Base-by-base conservation (phyloP, 129 eudicot species). In the sunflower (Helianthus annuus) region DNA sequence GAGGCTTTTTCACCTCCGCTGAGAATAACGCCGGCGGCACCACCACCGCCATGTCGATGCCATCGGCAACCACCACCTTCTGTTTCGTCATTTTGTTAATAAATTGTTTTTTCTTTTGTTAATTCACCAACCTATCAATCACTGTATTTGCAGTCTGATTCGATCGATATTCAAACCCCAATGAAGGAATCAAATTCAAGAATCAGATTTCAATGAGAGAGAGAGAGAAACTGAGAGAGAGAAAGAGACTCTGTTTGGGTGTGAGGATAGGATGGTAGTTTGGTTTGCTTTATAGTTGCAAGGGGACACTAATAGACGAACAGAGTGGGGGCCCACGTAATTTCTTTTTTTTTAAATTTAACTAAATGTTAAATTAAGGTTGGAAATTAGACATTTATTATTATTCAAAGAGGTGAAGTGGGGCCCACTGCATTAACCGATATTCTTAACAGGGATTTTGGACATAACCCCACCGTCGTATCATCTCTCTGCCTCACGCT, bases 1-100 rank as follows among this genome's bases (percentile, higher is more conserved):
- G 91, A 12, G 98, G 98, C 65, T 88, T 94, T 70, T 83, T 92
- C 39, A 66, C 80, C 44, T 86, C 88, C 68, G 86, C 4, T 34
- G 81, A 29, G 70, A 85, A 83, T 3, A 81, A 58, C 6, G 87
- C 62, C 39, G 76, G 81, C 1, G 88, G 71, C 16, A 85, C 85
- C 62, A 75, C 83, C 52, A 76, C 76, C 15, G 86, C 79, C 85
- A 74, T 59, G 58, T 85, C 77, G 24, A 78, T 68, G 0, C 75
- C 83, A 17, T 82, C 95, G 0, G 87, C 73, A 32, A 82, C 90
- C 48, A 87, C 68, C 84, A 85, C 85, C 72, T 85, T 89, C 55
- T 93, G 94, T 59, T 86, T 87, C 9, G 95, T 85, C 98, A 93
- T 89, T 40, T 55, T 76, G 15, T 1, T 58, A 32, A 32, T 32